phyloP scores from a whole-genome alignment of 441 rosid species.

The Eutrema salsugineum region DNA sequence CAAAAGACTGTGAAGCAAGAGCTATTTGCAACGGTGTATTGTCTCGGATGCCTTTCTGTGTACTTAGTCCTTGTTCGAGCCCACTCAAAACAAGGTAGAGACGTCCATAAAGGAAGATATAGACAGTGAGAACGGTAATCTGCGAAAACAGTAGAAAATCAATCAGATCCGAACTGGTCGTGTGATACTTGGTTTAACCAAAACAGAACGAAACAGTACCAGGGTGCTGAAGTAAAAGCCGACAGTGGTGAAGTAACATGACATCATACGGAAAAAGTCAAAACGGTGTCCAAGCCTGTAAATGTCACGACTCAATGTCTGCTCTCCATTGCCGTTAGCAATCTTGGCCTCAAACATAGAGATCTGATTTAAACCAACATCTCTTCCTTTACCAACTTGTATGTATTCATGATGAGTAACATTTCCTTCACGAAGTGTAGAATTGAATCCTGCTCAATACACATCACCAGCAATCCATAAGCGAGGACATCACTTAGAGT shows the following conservation, averaged over 20 bases:
- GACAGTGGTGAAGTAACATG: constrained; percentile 96
- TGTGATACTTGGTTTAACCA: not conserved
- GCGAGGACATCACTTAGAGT: not conserved
- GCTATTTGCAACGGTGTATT: constrained; percentile 96
- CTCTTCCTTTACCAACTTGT: constrained; percentile 99
- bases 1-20: constrained; percentile 99
- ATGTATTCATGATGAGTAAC: constrained; percentile 99
- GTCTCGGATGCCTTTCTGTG: constrained; percentile 77
- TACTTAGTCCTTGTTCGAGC: constrained; percentile 79
- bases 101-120: constrained; percentile 98
- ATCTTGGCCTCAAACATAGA: constrained; percentile 99
- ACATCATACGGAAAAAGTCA: constrained; percentile 98
- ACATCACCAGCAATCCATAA: constrained; percentile 21
- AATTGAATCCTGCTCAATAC: constrained; percentile 76
- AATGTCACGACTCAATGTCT: constrained; percentile 93
- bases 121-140: constrained; percentile 97
- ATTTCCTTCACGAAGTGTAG: constrained; percentile 98
- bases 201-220: constrained; percentile 38
- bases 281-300: constrained; percentile 99
- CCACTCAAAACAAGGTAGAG: constrained; percentile 99
- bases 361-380: constrained; percentile 98
- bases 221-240: constrained; percentile 98
- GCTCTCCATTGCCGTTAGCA: constrained; percentile 99
- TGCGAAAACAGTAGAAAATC: constrained; percentile 39
- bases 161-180: constrained; percentile 2